Evolutionary conservation across 2,329 filamentous ascomycete species (phyloP).

Genomic region (Aspergillus awamori): DNA sequence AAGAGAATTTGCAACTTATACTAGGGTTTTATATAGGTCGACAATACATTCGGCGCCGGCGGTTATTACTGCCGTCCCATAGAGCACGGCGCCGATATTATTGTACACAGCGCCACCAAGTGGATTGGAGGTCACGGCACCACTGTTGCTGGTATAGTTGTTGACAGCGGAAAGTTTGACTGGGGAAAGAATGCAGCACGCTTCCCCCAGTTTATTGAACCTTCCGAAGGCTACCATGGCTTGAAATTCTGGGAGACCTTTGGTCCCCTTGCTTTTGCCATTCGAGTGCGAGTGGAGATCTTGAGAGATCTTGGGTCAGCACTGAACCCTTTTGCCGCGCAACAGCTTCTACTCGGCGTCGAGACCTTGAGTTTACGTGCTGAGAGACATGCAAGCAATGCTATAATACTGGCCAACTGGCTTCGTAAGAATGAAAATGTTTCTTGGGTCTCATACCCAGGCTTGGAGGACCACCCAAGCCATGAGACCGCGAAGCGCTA

Average conservation of each 20-base stretch:
- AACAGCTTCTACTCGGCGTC: constrained; percentile 84
- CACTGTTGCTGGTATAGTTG: constrained; percentile 81
- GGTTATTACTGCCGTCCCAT: constrained; percentile 87
- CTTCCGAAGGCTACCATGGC: constrained; percentile 82
- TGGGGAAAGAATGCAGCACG: constrained; percentile 82
- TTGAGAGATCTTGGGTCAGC: constrained; percentile 81
- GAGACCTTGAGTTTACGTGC: constrained; percentile 87
- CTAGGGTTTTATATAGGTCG: constrained; percentile 59
- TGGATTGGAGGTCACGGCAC: constrained; percentile 97
- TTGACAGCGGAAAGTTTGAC: constrained; percentile 90
- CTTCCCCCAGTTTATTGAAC: constrained; percentile 93
- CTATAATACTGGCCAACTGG: constrained; percentile 77
- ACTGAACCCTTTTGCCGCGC: constrained; percentile 87
- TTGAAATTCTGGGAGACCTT: constrained; percentile 95
- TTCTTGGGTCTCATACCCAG: constrained; percentile 91
- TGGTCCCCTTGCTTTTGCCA: constrained; percentile 79
- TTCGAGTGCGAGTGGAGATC: constrained; percentile 85
- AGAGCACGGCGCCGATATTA: constrained; percentile 87
- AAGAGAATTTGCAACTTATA: neutral
- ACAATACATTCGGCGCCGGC: constrained; percentile 94
- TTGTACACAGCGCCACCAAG: constrained; percentile 92
- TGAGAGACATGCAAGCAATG: constrained; percentile 85
- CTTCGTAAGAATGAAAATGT: constrained; percentile 82
- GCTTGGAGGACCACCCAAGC: constrained; percentile 77
- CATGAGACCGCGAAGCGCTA: constrained; percentile 86